Percentiles rank a stretch among this genome's conserved stretches.
Evolutionary conservation across 2,329 filamentous ascomycete genomes (phyloP).

Genomic region (Cladosporium sp.): DNA sequence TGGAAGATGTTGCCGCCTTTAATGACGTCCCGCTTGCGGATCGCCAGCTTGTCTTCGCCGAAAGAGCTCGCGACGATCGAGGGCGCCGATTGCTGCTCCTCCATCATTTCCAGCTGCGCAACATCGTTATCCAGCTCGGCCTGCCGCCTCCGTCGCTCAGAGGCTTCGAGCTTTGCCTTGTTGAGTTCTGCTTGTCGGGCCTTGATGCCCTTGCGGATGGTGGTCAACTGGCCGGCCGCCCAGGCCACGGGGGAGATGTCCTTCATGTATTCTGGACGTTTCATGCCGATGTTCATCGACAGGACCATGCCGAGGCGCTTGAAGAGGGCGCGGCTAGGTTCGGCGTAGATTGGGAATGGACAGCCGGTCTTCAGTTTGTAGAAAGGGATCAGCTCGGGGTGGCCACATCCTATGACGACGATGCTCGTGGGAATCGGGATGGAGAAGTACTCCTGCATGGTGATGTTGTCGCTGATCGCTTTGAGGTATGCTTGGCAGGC

Average conservation of each 20-base stretch:
- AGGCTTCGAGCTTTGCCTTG: constrained; percentile 14
- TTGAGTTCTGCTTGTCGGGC: constrained; percentile 19
- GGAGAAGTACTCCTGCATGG: constrained; percentile 39
- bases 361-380: constrained; percentile 41
- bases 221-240: constrained; percentile 37
- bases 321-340: constrained; percentile 40
- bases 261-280: constrained; percentile 42
- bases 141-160: constrained; percentile 9
- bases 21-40: constrained; percentile 36
- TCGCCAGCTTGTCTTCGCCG: constrained; percentile 25
- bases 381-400: constrained; percentile 40
- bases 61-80: constrained; percentile 3
- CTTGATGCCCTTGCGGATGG: constrained; percentile 31
- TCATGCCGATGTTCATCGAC: constrained; percentile 37
- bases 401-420: constrained; percentile 43
- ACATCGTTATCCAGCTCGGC: constrained; percentile 3
- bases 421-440: constrained; percentile 42
- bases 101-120: constrained; percentile 12
- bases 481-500: constrained; percentile 44
- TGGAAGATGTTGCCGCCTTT: constrained; percentile 43
- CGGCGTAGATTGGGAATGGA: constrained; percentile 43
- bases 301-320: constrained; percentile 41
- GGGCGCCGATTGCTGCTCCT: not conserved
- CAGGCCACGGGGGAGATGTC: constrained; percentile 37
- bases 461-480: constrained; percentile 38